Evolutionary conservation across 2,329 filamentous ascomycete genomes (phyloP), one percentile per base, ranked within the genome.

Genomic region (Talaromyces verruculosus): DNA sequence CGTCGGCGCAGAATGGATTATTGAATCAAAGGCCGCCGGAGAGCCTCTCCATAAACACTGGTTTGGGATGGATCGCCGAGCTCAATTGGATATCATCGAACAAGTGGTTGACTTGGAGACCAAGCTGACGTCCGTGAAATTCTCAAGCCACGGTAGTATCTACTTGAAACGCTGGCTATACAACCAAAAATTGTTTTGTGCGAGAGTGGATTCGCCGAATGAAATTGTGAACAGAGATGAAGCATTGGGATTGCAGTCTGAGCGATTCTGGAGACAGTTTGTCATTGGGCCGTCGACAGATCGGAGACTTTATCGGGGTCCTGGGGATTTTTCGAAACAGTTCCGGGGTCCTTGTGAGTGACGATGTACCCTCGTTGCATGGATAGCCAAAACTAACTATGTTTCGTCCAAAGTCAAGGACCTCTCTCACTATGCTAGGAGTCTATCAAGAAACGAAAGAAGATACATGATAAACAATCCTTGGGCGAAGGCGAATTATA

Each of bases 1-100:
- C 53, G 77, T 77, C 41, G 77, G 77, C 2, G 75, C 75, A 49
- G 77, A 80, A 69, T 81, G 77, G 55, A 73, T 82, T 25, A 74
- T 81, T 22, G 77, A 80, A 72, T 78, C 78, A 64, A 71, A 73
- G 30, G 68, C 75, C 17, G 65, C 37, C 0, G 79, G 79, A 13
- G 67, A 68, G 6, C 71, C 72, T 2, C 60, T 79, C 22, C 75
- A 72, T 11, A 69, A 72, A 5, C 59, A 74, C 11, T 79, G 77
- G 78, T 72, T 68, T 59, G 47, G 58, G 5, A 55, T 70, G 43
- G 63, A 68, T 3, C 65, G 61, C 13, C 3, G 66, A 35, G 43
- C 65, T 33, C 64, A 69, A 33, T 39, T 67, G 17, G 51, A 43
- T 7, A 64, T 74, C 3, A 60, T 70, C 25, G 61, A 65, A 22